A percentile compares a stretch with the other conserved stretches of the same genome.
Conservation (phyloP, 1,284 basidiomycete species). For the Tilletia horrida region DNA sequence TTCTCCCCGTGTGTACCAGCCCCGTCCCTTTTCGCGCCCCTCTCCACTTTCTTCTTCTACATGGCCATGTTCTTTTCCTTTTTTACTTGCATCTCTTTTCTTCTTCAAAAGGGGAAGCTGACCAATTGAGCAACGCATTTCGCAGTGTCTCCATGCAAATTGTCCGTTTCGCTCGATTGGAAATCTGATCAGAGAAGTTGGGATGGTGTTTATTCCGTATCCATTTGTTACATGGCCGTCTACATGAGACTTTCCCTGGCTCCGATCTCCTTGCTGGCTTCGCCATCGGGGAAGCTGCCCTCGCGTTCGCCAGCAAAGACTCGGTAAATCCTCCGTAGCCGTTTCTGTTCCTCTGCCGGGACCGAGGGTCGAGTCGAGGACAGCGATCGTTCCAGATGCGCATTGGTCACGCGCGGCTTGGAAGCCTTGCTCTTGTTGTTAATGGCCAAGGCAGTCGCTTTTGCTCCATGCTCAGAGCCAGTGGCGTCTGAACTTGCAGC, state of each 20-base stretch:
- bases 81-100: too few species aligned
- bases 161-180: too few species aligned
- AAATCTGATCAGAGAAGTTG: too few species aligned
- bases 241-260: constrained; percentile 50
- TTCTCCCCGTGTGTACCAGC: too few species aligned
- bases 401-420: constrained; percentile 35
- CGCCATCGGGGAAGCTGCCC: constrained; percentile 46
- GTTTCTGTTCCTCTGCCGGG: constrained; percentile 39
- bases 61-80: too few species aligned
- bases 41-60: too few species aligned
- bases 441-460: background rate
- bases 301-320: constrained; percentile 49
- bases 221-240: too few species aligned
- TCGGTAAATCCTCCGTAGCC: constrained; percentile 43
- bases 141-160: too few species aligned
- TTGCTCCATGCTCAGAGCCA: background rate
- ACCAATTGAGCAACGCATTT: too few species aligned
- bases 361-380: constrained; percentile 48
- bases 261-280: constrained; percentile 42
- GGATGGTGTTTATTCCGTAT: background rate
- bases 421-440: background rate
- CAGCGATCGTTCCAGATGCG: constrained; percentile 42
- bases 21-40: too few species aligned
- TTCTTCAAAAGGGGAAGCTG: too few species aligned
- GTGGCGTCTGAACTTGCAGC: background rate